phyloP scores from a whole-genome alignment of 345 rosid species.

The thale cress (Arabidopsis thaliana) region TAIR10.1 NC_003075.7:13345001-13345500 shows the following conservation, averaged over 20 bases:
- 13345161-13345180: slow-evolving; percentile 55
- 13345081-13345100: slow-evolving; percentile 48
- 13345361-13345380: slow-evolving; percentile 77
- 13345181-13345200: slow-evolving; percentile 70
- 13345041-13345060: slow-evolving; percentile 68
- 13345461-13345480: slow-evolving; percentile 47
- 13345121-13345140: slow-evolving; percentile 35
- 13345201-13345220: slow-evolving; percentile 64
- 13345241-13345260: slow-evolving; percentile 68
- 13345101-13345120: slow-evolving; percentile 28
- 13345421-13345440: slow-evolving; percentile 77
- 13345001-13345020: slow-evolving; percentile 67
- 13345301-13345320: slow-evolving; percentile 57
- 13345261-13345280: slow-evolving; percentile 62
- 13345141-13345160: slow-evolving; percentile 53
- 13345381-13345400: slow-evolving; percentile 73
- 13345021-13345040: slow-evolving; percentile 77
- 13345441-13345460: slow-evolving; percentile 62
- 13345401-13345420: slow-evolving; percentile 81
- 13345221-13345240: slow-evolving; percentile 63
- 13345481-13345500: slow-evolving; percentile 23
- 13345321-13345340: slow-evolving; percentile 62
- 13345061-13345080: slow-evolving; percentile 43
- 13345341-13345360: slow-evolving; percentile 79
- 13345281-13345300: slow-evolving; percentile 50